Conservation (phyloP, 345 rosid species). For the Populus tremula region DNA sequence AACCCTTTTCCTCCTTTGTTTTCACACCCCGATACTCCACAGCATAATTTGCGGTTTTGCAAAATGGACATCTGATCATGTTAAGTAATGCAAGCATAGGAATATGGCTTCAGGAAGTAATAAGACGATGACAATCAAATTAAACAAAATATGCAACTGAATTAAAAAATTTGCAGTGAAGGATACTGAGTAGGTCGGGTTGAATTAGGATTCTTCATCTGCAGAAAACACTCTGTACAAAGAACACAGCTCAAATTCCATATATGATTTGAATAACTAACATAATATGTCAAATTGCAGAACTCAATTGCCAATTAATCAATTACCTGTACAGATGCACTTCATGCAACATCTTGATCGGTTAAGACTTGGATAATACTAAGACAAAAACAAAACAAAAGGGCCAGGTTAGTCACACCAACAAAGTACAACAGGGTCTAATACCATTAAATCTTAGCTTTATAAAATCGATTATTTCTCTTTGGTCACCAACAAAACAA, state of each 20-base stretch:
- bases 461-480: neutral
- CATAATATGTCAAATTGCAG: neutral
- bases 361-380: slow-evolving; percentile 96
- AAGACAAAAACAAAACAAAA: slow-evolving; percentile 14
- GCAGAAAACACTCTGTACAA: slow-evolving; percentile 90
- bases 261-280: neutral
- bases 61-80: slow-evolving; percentile 81
- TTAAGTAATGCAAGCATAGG: slow-evolving; percentile 46
- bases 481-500: neutral
- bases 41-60: slow-evolving; percentile 92
- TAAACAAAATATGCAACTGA: slow-evolving; percentile 7
- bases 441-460: slow-evolving; percentile 1
- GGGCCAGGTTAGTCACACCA: slow-evolving; percentile 7
- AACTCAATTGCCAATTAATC: slow-evolving; percentile 13
- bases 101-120: neutral
- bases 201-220: slow-evolving; percentile 95
- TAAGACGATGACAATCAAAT: neutral
- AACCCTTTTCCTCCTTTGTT: slow-evolving; percentile 92
- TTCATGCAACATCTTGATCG: slow-evolving; percentile 93
- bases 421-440: neutral
- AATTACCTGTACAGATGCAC: slow-evolving; percentile 92
- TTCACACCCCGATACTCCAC: slow-evolving; percentile 93
- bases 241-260: slow-evolving; percentile 17
- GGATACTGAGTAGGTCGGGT: slow-evolving; percentile 99
- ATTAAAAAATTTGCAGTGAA: slow-evolving; percentile 20